Base-by-base conservation (phyloP, 306 rosid species). In the Psophocarpus tetragonolobus region DNA sequence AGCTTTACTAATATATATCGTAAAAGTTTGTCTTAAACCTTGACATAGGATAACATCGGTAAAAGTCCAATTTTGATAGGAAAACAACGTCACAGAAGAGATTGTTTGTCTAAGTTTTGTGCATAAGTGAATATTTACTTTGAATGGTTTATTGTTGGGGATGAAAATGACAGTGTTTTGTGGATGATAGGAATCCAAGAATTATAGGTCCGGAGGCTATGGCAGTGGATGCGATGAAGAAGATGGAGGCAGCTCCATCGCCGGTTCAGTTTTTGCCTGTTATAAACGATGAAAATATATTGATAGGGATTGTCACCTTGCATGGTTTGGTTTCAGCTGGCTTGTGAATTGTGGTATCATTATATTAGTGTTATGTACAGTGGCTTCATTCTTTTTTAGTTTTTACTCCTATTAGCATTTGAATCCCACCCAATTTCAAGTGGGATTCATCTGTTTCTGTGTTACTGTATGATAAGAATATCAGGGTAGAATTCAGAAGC, bases 221-320 rank as follows among this genome's bases (percentile, higher is more conserved):
- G 99, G 98, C 99, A 0, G 99, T 96, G 21, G 92, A 88, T 1
- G 99, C 99, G 51, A 96, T 91, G 99, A 87, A 93, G 88, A 96
- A 88, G 88, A 96, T 96, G 98, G 99, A 96, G 85, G 98, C 97
- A 11, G 92, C 99, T 7, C 98, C 99, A 44, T 96, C 98, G 39
- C 90, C 97, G 8, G 99, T 96, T 18, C 99, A 92, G 71, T 96
- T 96, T 85, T 89, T 96, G 88, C 98, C 99, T 1, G 99, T 96
- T 26, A 77, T 91, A 65, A 84, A 87, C 77, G 84, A 84, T 53
- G 80, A 87, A 65, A 90, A 71, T 73, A 38, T 68, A 15, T 47
- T 96, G 88, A 93, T 96, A 71, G 99, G 98, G 80, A 93, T 96
- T 72, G 94, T 96, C 80, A 96, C 98, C n/a, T 77, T 92, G 87